These are phyloP conservation scores for Phylloporus rhodoxanthus DNA, from an alignment of 768 basidiomycete species.

Conservation along the genomic window DNA sequence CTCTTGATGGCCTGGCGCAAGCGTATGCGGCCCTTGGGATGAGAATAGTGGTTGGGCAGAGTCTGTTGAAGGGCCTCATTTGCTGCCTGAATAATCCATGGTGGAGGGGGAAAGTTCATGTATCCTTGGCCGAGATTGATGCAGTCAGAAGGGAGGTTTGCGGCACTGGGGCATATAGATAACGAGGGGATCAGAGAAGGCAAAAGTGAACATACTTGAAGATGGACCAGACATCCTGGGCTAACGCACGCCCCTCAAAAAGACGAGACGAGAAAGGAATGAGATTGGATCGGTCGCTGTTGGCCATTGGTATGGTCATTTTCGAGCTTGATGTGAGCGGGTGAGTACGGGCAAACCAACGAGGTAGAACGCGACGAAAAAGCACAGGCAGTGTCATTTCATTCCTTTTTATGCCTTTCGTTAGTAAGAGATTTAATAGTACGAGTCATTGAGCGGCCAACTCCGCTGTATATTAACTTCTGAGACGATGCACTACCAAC, in stretches of 20 bases:
- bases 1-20: conserved; percentile 82
- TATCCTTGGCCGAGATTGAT: conserved; percentile 95
- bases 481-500: too few species aligned
- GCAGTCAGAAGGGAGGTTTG: conserved; percentile 83
- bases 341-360: not conserved
- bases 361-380: not conserved
- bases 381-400: not conserved
- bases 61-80: conserved; percentile 58
- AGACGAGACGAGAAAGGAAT: conserved; percentile 70
- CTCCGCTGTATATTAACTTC: too few species aligned
- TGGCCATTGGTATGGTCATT: not conserved
- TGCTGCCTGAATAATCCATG: conserved; percentile 73
- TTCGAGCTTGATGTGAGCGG: not conserved
- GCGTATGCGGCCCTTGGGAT: conserved; percentile 83
- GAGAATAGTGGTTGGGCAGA: conserved; percentile 79
- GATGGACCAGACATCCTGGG: conserved; percentile 87
- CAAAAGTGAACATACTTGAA: conserved; percentile 54
- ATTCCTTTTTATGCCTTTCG: too few species aligned
- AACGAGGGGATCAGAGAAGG: conserved; percentile 4
- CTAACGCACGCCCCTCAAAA: conserved; percentile 68
- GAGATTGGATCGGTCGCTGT: conserved; percentile 41
- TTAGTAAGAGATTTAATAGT: too few species aligned
- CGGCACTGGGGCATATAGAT: conserved; percentile 47
- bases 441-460: too few species aligned
- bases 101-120: conserved; percentile 87